Base-by-base conservation (phyloP, 2,329 filamentous ascomycete genomes). In the Atkinsonella texensis region DNA sequence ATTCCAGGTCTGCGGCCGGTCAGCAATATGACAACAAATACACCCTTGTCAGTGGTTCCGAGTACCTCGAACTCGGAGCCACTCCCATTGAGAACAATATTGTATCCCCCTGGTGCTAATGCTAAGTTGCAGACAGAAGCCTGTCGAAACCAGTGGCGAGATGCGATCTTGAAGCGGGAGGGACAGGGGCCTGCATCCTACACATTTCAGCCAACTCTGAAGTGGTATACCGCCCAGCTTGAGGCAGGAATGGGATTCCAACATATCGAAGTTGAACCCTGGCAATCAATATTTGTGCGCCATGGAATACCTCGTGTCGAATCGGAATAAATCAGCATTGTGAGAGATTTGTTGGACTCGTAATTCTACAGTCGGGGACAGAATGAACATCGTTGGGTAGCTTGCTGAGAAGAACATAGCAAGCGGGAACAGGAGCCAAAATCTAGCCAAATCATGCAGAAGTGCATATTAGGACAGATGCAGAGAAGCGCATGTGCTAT, bases 141-240 rank as follows among this genome's bases (percentile, higher is more conserved):
- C 15, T 31, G 71, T 57, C 56, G 56, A 31, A 81, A 81, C 52
- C 55, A 60, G 4, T 63, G 80, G 23, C 53, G 48, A 35, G 46
- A 50, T 17, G 50, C 50, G 2, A 41, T 54, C 9, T 60, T 48
- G 51, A 52, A 11, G 28, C 44, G 35, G 13, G 42, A 23, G 15
- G 50, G 42, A 15, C 32, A 32, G 23, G 28, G 41, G 12, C 18
- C 23, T 17, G 44, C 53, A 39, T 32, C 39, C 4, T 78, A 70
- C 57, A 59, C 58, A 15, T 80, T 74, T 56, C 60, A 59, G 42
- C 69, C 74, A 9, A 81, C 78, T 1, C 53, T 65, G 53, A 63
- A 72, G 4, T 81, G 79, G 79, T 81, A 81, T 55, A 56, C 57
- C 3, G 64, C 71, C 39, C 73, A 77, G 55, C 57, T 65, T 23